Conservation (phyloP, 1,284 basidiomycete species). For the Ganoderma lingzhi region DNA sequence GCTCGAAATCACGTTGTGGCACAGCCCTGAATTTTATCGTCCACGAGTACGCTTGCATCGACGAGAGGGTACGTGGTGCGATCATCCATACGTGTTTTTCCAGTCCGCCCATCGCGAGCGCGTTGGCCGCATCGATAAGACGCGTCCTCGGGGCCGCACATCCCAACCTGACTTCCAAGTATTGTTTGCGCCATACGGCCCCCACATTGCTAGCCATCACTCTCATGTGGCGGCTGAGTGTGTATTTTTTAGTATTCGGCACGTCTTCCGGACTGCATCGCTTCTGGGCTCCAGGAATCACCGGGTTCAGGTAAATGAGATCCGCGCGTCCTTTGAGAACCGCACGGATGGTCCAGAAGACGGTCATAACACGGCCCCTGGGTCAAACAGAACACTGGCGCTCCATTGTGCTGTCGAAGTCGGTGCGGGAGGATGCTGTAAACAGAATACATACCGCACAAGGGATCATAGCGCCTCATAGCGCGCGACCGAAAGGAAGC, state of each 20-base stretch:
- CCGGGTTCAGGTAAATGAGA: conserved; percentile 10
- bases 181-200: conserved; percentile 1
- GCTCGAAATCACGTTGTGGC: neutral
- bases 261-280: neutral
- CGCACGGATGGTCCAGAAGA: conserved; percentile 6
- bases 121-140: conserved; percentile 11
- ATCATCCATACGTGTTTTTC: neutral
- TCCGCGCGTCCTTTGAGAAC: conserved; percentile 12
- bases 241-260: neutral
- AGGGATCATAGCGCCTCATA: neutral
- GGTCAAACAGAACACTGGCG: conserved; percentile 21
- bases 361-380: conserved; percentile 17
- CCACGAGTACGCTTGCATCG: neutral
- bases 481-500: conserved; percentile 12
- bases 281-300: neutral
- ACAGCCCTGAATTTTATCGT: conserved; percentile 2
- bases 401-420: conserved; percentile 12
- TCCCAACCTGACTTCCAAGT: neutral
- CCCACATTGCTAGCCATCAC: neutral
- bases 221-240: neutral
- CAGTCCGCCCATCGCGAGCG: conserved; percentile 9
- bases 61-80: neutral
- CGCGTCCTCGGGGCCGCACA: neutral
- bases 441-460: conserved; percentile 17
- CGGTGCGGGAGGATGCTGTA: conserved; percentile 16